Conservation (phyloP, 768 basidiomycete species). For the Leucosporidium yakuticum region DNA sequence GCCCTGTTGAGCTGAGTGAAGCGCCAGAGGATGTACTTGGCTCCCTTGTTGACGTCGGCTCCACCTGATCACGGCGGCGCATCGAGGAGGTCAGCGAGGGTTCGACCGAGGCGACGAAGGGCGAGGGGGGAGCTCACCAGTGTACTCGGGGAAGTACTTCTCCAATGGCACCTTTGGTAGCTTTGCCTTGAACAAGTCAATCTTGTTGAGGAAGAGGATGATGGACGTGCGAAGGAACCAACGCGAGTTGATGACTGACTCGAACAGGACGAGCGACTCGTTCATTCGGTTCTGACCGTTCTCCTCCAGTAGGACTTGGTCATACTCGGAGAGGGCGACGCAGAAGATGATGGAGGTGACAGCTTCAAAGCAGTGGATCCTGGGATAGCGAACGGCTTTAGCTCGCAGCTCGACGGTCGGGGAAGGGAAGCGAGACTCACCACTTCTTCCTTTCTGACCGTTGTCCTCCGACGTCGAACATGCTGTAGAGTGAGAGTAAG, state of each 20-base stretch:
- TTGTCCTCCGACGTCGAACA: conserved; percentile 76
- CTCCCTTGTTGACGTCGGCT: conserved; percentile 48
- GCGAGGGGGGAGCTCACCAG: conserved; percentile 5
- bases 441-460: conserved; percentile 75
- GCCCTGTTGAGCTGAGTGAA: conserved; percentile 72
- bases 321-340: conserved; percentile 67
- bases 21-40: conserved; percentile 70
- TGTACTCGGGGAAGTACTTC: conserved; percentile 49
- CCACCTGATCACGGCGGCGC: conserved; percentile 39
- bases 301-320: conserved; percentile 66
- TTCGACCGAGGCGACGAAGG: background rate
- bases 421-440: background rate
- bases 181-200: conserved; percentile 70
- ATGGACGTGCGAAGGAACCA: conserved; percentile 62
- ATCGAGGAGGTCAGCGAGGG: conserved; percentile 2
- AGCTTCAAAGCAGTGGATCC: conserved; percentile 71
- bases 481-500: conserved; percentile 41
- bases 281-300: conserved; percentile 62
- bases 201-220: conserved; percentile 66
- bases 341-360: conserved; percentile 75
- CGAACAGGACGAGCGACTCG: conserved; percentile 68
- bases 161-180: conserved; percentile 55
- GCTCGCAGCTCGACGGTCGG: background rate
- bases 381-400: background rate
- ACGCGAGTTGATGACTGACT: conserved; percentile 69